Evolutionary conservation across 1,139 yeast species (phyloP), one percentile per base, ranked within the genome.

Genomic region (Kurtzmaniella quercitrusa): DNA sequence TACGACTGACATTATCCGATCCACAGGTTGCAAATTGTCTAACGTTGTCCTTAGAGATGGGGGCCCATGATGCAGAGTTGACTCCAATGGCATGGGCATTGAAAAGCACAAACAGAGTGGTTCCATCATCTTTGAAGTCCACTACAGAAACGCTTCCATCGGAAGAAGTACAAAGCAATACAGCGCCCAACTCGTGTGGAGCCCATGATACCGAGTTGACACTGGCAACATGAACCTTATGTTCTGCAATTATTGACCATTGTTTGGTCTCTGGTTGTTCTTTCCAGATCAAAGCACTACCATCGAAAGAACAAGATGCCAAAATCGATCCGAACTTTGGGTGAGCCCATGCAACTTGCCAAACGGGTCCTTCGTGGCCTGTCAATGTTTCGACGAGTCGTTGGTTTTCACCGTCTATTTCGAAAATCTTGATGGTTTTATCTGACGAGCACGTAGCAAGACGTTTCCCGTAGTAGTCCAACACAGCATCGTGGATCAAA

Each of bases 291-390:
- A 91, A 69, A 8, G 88, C 98, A 57, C 84, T 85, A 43, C 98
- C 98, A 59, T 93, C 98, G 58, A 88, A 94, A 1, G 96, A 88
- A 52, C 96, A 89, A 22, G 96, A 85, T 0, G 98, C 98, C 51
- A 93, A 74, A 51, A 93, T 88, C 5, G 89, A 85, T 32, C 98
- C 98, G 59, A 93, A 93, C 63, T 93, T 93, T 36, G 99, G 98
- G 61, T 94, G 98, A 2, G 98, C 98, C 99, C 98, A 93, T 42
- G 91, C 81, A 28, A 91, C 95, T 66, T 93, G 96, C 98, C 99
- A 94, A 40, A 94, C 97, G 9, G 98, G 98, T 18, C 98, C 98
- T 50, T 89, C 96, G 63, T 93, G 99, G 23, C 74, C 96, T 80
- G 58, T 77, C 51, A 93, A 72, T 1, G 98, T 89, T 52, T 89